Evolutionary conservation across 306 rosid genomes (phyloP).

Genomic region (Prunus fruticosa): DNA sequence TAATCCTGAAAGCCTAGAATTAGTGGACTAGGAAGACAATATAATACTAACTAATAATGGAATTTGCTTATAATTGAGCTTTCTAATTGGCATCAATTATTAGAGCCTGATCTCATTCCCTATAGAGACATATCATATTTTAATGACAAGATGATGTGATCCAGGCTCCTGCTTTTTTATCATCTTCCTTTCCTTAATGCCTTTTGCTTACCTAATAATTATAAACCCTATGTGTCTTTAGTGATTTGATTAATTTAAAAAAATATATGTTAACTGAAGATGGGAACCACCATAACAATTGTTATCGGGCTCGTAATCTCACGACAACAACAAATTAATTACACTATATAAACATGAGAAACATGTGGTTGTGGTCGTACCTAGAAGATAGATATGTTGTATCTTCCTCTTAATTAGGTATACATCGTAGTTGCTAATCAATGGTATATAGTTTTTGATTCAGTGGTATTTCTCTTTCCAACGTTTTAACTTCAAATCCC

Average conservation of each 20-base stretch:
- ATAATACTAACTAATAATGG: not conserved
- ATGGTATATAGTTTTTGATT: not conserved
- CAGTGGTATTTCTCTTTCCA: too few relatives aligned
- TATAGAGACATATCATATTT: not conserved
- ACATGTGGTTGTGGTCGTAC: not conserved
- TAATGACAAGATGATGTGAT: not conserved
- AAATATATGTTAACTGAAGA: too few relatives aligned
- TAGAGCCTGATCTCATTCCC: not conserved
- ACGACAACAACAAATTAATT: too few relatives aligned
- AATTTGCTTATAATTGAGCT: not conserved
- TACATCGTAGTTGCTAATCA: not conserved
- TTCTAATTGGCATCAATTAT: not conserved
- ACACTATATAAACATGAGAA: too few relatives aligned
- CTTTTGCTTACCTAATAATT: not conserved
- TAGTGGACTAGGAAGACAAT: not conserved
- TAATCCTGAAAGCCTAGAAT: not conserved
- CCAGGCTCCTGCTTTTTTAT: not conserved
- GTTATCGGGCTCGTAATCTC: not conserved
- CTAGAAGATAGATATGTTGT: not conserved
- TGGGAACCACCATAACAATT: too few relatives aligned
- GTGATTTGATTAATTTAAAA: not conserved
- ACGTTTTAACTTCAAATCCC: too few relatives aligned
- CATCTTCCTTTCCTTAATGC: not conserved
- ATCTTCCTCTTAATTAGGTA: not conserved
- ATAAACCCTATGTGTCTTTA: not conserved